These are phyloP conservation scores for Cordyceps tenuipes DNA, from an alignment of 2,329 filamentous ascomycete species.

Conservation along the genomic window DNA sequence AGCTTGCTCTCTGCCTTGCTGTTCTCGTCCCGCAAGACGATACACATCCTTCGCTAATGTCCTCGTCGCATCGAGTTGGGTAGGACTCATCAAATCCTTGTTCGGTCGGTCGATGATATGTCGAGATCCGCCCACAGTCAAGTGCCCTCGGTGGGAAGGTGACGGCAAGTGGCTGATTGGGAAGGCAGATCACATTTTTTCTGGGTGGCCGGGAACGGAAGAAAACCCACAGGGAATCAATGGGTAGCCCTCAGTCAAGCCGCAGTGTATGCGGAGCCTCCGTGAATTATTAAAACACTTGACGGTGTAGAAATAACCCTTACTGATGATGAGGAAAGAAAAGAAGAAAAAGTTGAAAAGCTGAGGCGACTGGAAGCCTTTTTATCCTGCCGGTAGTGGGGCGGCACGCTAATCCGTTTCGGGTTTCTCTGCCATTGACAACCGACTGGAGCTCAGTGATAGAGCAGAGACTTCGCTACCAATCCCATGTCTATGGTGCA, in stretches of 20 bases:
- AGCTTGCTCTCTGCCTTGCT: no score
- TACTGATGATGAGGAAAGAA: constrained; percentile 35
- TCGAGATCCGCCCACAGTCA: constrained; percentile 46
- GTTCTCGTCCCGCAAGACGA: no score
- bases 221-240: constrained; percentile 38
- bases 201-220: constrained; percentile 48
- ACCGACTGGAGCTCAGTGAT: background rate
- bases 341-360: constrained; percentile 17
- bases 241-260: constrained; percentile 45
- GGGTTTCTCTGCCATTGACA: constrained; percentile 4
- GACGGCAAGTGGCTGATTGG: constrained; percentile 33
- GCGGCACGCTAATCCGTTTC: constrained; percentile 9
- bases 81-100: background rate
- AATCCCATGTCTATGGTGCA: background rate
- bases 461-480: background rate
- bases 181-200: constrained; percentile 39
- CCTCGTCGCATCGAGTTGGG: background rate
- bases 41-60: background rate
- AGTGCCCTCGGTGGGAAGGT: constrained; percentile 29
- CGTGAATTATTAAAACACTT: constrained; percentile 40
- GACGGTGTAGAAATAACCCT: constrained; percentile 42
- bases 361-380: background rate
- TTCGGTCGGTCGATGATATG: constrained; percentile 21
- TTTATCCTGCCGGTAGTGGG: constrained; percentile 7
- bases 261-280: constrained; percentile 42